Conservation (phyloP, 257 asterid species). For the Nicotiana noctiflora region DNA sequence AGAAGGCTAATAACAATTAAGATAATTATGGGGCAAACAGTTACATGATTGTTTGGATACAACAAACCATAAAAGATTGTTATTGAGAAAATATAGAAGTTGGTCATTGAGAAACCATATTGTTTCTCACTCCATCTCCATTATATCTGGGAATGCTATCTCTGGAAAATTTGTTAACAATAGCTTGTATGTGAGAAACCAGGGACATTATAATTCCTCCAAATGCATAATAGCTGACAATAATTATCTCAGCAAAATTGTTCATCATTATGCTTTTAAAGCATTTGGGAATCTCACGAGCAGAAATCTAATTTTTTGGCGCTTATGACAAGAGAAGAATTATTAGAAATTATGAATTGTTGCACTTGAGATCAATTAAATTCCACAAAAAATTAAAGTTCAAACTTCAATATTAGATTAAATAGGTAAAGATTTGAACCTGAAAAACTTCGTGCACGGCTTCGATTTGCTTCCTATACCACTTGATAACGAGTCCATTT, state of each 20-base stretch:
- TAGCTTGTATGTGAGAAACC: not conserved
- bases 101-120: not conserved
- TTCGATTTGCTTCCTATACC: conserved; percentile 99
- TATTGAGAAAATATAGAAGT: no score
- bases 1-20: not conserved
- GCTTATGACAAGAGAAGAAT: conserved; percentile 15
- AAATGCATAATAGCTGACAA: not conserved
- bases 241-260: not conserved
- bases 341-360: conserved; percentile 6
- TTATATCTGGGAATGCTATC: not conserved
- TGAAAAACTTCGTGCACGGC: conserved; percentile 99
- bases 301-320: not conserved
- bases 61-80: not conserved
- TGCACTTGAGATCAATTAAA: conserved; percentile 18
- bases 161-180: not conserved
- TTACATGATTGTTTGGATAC: not conserved
- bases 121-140: not conserved
- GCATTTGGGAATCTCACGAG: not conserved
- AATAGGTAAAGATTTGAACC: conserved; percentile 79
- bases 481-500: conserved; percentile 78
- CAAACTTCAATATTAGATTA: conserved; percentile 20
- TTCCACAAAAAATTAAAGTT: not conserved
- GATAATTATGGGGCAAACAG: not conserved
- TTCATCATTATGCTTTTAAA: not conserved
- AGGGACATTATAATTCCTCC: not conserved